Evolutionary conservation across 257 asterid species (phyloP).

Genomic region (Plantago elongata): DNA sequence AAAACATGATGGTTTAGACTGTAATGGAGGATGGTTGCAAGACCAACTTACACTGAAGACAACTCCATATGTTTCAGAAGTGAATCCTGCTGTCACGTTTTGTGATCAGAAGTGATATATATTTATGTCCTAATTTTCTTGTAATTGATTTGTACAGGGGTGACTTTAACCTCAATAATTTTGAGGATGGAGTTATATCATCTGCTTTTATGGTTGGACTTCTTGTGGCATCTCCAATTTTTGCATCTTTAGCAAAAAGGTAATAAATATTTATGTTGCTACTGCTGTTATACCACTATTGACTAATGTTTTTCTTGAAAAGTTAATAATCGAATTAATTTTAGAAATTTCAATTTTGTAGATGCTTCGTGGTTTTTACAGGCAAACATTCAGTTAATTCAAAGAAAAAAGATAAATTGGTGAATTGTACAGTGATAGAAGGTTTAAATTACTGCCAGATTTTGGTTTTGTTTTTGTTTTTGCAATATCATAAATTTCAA

Average conservation of each 20-base stretch:
- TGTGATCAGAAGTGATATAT: slow-evolving; percentile 4
- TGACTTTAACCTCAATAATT: slow-evolving; percentile 73
- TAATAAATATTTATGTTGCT: slow-evolving; percentile 22
- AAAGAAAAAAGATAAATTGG: too few species aligned
- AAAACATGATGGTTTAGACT: too few species aligned
- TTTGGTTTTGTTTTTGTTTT: too few species aligned
- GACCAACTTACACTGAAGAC: too few species aligned
- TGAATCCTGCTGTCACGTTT: neutral
- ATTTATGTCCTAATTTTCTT: slow-evolving; percentile 4
- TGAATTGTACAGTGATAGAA: too few species aligned
- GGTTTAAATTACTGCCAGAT: too few species aligned
- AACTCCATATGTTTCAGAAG: too few species aligned
- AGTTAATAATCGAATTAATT: neutral
- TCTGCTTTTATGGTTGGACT: slow-evolving; percentile 99
- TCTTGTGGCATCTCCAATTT: slow-evolving; percentile 92
- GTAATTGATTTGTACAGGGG: slow-evolving; percentile 56
- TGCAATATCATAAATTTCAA: too few species aligned
- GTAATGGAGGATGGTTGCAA: too few species aligned
- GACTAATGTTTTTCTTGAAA: neutral
- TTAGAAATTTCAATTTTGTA: too few species aligned
- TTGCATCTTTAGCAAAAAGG: slow-evolving; percentile 87
- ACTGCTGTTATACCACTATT: slow-evolving; percentile 1
- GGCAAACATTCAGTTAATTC: too few species aligned
- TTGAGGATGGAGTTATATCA: slow-evolving; percentile 92
- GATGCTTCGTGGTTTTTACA: too few species aligned